phyloP scores from a whole-genome alignment of 257 asterid species.

The Ajuga chamaepitys region DNA sequence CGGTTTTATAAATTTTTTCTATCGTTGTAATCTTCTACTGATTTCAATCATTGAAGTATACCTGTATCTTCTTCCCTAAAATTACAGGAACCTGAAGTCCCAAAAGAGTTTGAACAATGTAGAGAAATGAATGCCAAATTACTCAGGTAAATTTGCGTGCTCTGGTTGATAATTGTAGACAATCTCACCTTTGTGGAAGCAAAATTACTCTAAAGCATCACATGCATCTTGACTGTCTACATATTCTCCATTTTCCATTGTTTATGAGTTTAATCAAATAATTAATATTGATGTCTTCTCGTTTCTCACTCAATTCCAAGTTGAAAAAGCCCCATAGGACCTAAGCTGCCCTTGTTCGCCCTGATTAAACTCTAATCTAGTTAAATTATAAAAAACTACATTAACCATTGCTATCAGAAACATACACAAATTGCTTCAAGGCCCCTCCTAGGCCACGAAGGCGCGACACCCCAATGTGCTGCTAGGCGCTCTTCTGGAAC shows the following conservation, averaged over 20 bases:
- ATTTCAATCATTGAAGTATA: background rate
- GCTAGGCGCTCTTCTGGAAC: no score
- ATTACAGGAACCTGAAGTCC: constrained; percentile 35
- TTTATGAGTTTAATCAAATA: background rate
- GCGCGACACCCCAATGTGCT: no score
- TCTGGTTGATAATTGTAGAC: background rate
- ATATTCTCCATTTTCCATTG: background rate
- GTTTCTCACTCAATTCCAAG: background rate
- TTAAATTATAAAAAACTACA: no score
- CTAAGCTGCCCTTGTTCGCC: no score
- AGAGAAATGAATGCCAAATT: constrained; percentile 39
- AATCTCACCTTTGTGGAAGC: constrained; percentile 2
- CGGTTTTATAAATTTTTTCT: background rate
- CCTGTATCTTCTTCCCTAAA: constrained; percentile 1
- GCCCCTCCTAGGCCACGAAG: no score
- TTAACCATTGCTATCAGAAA: no score
- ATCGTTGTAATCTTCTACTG: background rate
- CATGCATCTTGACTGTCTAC: background rate
- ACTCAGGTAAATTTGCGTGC: constrained; percentile 31
- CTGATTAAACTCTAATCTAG: no score
- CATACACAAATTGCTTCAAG: no score
- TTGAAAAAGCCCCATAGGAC: no score
- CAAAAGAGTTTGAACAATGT: constrained; percentile 34
- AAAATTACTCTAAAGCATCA: background rate
- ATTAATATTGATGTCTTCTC: background rate